Evolutionary conservation across 345 rosid species (phyloP), one percentile per base, ranked within the genome.

Genomic region (Populus simonii): DNA sequence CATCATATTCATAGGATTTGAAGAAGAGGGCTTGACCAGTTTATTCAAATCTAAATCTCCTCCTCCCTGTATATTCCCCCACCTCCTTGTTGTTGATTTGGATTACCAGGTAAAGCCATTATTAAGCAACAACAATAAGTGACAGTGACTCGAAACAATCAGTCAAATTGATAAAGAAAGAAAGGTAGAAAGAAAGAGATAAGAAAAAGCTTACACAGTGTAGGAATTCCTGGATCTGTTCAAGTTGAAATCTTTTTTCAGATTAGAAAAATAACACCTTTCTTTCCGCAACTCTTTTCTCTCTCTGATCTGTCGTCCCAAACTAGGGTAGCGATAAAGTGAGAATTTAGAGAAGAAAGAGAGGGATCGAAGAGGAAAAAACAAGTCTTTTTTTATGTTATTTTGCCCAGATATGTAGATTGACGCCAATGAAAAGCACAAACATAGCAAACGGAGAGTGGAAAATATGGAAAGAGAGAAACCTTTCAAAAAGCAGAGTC

Each of bases 11-110:
- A 71, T 66, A 41, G 83, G 72, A 66, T 79, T 72, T 67, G 78
- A 57, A 15, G 87, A 67, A 16, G 83, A 80, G 6, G 86, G 89
- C 41, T 80, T 84, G 51, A 85, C 80, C 59, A 85, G 79, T 70
- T 82, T 84, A 74, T 72, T 81, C 25, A 85, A 35, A 73, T 85
- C 85, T 76, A 85, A 80, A 23, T 49, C 81, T 1, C 79, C 87
- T 12, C 81, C 83, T 0, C 53, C 75, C 3, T 57, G 61, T 0
- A 65, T 25, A 31, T 66, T 1, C 33, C 68, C 0, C 38, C 72
- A 2, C 62, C 72, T 9, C 68, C 61, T 25, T 18, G 70, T 23
- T 45, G 80, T 36, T 80, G 87, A 74, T 75, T 77, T 17, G 85
- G 78, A 79, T 70, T 25, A 1, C 70, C 80, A 31, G 87, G 79